Base-by-base conservation (phyloP, 345 rosid genomes). In the Gossypium mustelinum region DNA sequence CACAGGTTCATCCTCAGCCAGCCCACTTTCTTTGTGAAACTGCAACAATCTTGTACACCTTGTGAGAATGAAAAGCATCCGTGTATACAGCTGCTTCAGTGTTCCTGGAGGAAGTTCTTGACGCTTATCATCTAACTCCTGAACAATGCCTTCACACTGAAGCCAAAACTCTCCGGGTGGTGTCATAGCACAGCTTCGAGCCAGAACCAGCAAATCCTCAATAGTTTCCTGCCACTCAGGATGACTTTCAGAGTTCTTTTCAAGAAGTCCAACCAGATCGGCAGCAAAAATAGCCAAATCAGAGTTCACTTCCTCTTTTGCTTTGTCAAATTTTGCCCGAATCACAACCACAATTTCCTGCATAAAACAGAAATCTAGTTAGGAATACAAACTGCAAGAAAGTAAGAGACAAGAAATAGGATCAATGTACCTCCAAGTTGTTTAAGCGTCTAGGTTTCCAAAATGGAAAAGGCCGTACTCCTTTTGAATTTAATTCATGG, bases 121-220 rank as follows among this genome's bases (percentile, higher is more conserved):
- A 65, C 99, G 98, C 79, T 86, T 92, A 83, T 96, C 98, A 85
- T 92, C 99, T 81, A 96, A 80, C 71, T 96, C 99, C 84, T 96
- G 99, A 75, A 96, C 99, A 83, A 93, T 93, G 76, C 97, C 90
- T 86, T 96, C 99, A 83, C 99, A 96, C 78, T 92, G 98, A 82
- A 93, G 98, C 99, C 99, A 96, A 82, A 96, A 96, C 77, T 96
- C 98, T 79, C 92, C 92, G 73, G 99, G 90, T 48, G 89, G 82
- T 72, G 93, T 86, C 97, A 96, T 87, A 76, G 95, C 97, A 86
- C 98, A 93, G 78, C 97, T 86, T 75, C 99, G 90, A 86, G 99
- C 99, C 84, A 93, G 83, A 84, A 96, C 80, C 83, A 96, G 79
- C 84, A 96, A 85, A 80, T 96, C 99, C 84, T 96, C 99, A 51